Evolutionary conservation across 2,329 filamentous ascomycete genomes (phyloP).

Genomic region (Aspergillus fumigatiaffinis): DNA sequence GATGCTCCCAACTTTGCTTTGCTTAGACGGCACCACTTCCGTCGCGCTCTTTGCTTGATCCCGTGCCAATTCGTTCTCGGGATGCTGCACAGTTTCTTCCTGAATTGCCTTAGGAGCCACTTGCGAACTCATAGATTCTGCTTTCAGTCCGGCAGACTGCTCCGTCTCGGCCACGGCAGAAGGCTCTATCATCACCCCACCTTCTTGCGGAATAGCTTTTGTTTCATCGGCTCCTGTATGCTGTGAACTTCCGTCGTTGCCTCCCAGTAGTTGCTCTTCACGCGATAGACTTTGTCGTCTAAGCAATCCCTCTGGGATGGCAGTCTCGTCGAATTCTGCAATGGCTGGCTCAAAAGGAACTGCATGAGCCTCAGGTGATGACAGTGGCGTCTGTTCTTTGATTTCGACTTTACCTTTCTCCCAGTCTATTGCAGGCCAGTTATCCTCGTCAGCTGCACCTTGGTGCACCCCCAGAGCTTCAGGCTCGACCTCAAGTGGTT

Average conservation of each 20-base stretch:
- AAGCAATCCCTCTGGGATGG: conserved; percentile 21
- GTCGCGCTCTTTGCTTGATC: conserved; percentile 12
- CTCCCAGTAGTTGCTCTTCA: conserved; percentile 1
- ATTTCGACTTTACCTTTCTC: conserved; percentile 23
- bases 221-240: not conserved
- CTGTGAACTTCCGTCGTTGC: not conserved
- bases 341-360: conserved; percentile 21
- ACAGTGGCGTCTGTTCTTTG: conserved; percentile 20
- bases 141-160: not conserved
- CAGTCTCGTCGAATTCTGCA: conserved; percentile 25
- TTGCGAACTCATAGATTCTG: not conserved
- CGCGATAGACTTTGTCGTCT: conserved; percentile 9
- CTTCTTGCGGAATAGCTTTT: conserved; percentile 11
- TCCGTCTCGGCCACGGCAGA: not conserved
- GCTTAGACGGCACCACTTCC: conserved; percentile 13
- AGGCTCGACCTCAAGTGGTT: conserved; percentile 6
- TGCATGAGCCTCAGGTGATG: conserved; percentile 19
- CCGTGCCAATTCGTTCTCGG: not conserved
- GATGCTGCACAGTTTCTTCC: conserved; percentile 8
- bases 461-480: conserved; percentile 1
- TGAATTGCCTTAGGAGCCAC: not conserved
- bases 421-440: conserved; percentile 38
- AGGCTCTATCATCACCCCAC: not conserved
- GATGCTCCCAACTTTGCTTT: conserved; percentile 30
- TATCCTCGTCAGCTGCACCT: conserved; percentile 25